Evolutionary conservation across 192 early-diverging fungal species (phyloP), one percentile per base, ranked within the genome.

Genomic region (Entomortierella beljakovae): DNA sequence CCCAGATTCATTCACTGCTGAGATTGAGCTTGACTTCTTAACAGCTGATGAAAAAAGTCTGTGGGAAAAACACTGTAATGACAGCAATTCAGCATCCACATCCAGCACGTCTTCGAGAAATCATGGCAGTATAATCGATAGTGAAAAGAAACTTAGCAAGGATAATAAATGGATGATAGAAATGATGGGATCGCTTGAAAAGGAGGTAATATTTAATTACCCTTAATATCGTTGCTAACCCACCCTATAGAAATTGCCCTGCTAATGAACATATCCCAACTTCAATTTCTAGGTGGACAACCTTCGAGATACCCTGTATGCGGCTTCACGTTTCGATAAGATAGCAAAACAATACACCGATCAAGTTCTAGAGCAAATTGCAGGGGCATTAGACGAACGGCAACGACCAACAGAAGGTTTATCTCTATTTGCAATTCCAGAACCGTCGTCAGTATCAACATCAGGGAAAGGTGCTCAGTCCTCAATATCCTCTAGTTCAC

Each of bases 321-420:
- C 60, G 18, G 68, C 75, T 9, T 70, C 75, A 28, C 56, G 68
- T 11, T 79, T 79, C 15, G 68, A 79, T 32, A 79, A 70, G 62
- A 50, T 79, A 31, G 61, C 75, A 1, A 79, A 64, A 37, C 66
- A 70, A 18, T 79, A 79, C 62, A 70, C 75, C 8, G 67, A 79
- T 42, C 61, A 79, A 33, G 68, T 79, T 28, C 35, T 79, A 31
- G 75, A 79, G 26, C 75, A 79, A 57, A 70, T 70, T 48, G 75
- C 75, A 29, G 10, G 25, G 22, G 75, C 75, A 25, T 31, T 79
- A 15, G 75, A 69, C 15, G 67, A 70, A 51, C 61, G 75, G 23
- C 75, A 79, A 49, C 75, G 68, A 38, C 75, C 75, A 13, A 43
- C 57, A 1, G 75, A 70, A 20, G 59, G 37, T 52, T 68, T 38